Conservation (phyloP, 202 grass and related monocot species). For the Panicum hallii region DNA sequence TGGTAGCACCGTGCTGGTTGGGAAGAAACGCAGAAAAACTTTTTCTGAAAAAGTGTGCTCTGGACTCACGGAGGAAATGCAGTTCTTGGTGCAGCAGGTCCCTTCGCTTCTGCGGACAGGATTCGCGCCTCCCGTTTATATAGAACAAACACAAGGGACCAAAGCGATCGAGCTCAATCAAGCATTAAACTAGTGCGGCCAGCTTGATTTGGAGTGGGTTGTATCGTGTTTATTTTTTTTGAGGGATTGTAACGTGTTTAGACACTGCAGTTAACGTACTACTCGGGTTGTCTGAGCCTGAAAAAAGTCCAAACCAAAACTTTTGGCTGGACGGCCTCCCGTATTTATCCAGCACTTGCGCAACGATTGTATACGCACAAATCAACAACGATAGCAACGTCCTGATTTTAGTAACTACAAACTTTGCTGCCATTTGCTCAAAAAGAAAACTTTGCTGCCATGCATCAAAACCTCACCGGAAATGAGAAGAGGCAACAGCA, state of each 20-base stretch:
- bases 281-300: too few species aligned
- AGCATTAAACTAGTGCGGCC: not conserved
- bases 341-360: too few species aligned
- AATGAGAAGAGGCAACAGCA: not conserved
- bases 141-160: not conserved
- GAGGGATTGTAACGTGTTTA: not conserved
- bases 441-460: not conserved
- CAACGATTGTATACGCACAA: too few species aligned
- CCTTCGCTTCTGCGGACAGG: not conserved
- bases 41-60: not conserved
- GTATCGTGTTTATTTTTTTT: not conserved
- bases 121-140: not conserved
- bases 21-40: not conserved
- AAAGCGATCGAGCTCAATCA: not conserved
- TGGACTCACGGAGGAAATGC: not conserved
- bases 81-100: not conserved
- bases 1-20: not conserved
- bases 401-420: not conserved
- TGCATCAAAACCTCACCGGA: not conserved
- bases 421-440: not conserved
- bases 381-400: not conserved
- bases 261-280: too few species aligned
- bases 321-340: too few species aligned
- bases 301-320: too few species aligned
- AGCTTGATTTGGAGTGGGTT: not conserved